Evolutionary conservation across 495 filamentous ascomycete genomes (phyloP), one percentile per base, ranked within the genome.

Genomic region (Xylaria scruposa): DNA sequence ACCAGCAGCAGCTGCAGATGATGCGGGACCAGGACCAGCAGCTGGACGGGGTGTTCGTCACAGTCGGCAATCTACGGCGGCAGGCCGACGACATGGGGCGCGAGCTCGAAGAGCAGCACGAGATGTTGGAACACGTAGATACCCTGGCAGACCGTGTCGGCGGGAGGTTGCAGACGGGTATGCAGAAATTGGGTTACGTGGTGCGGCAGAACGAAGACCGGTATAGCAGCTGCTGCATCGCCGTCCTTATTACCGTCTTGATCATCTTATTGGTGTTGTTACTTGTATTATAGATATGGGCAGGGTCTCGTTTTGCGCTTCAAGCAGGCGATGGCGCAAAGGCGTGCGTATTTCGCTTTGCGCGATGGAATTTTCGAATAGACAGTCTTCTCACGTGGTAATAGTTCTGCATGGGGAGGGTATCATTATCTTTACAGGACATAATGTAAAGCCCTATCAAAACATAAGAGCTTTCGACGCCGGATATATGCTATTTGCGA

Each of bases 1-100:
- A 97, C 78, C 91, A 97, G 81, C 88, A 96, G 76, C 96, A 99
- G 83, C 72, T 90, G 76, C 89, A 94, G 84, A 90, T 98, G 79
- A 95, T 99, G 92, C 90, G 91, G 76, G 95, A 97, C 81, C 96
- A 98, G 83, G 97, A 99, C 79, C 85, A 96, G 85, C 90, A 94
- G 73, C 84, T 99, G 8, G 95, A 98, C 80, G 92, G 92, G 4
- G 97, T 99, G 53, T 97, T 93, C 77, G 88, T 90, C 74, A 98
- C 96, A 2, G 96, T 99, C 46, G 95, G 94, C 0, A 97, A 93
- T 77, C 78, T 99, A 76, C 84, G 94, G 64, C 85, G 91, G 79
- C 95, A 98, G 85, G 97, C 97, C 19, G 90, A 96, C 82, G 91
- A 92, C 73, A 98, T 99, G 95, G 95, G 95, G 9, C 84, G 95